A percentile compares a stretch with the other conserved stretches of the same genome.
phyloP scores from a whole-genome alignment of 768 basidiomycete species.

The Pholiota molesta region DNA sequence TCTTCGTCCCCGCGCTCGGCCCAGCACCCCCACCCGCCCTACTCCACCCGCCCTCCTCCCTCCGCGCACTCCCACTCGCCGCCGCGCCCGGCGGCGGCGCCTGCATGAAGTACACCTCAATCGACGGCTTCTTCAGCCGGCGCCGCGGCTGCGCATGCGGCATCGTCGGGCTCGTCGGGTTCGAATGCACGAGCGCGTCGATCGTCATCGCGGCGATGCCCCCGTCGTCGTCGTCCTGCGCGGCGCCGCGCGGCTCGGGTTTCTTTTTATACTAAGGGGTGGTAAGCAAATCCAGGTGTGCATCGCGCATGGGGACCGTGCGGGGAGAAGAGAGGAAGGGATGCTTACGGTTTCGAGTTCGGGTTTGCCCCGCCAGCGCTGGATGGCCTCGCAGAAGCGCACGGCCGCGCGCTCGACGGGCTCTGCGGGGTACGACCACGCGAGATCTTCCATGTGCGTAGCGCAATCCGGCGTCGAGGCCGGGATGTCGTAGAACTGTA shows the following conservation, averaged over 20 bases:
- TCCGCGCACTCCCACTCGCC: slow-evolving; percentile 1
- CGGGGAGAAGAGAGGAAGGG: slow-evolving; percentile 3
- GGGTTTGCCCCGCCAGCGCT: slow-evolving; percentile 83
- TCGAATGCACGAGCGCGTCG: slow-evolving; percentile 72
- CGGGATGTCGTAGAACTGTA: slow-evolving; percentile 84
- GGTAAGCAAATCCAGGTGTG: slow-evolving; percentile 28
- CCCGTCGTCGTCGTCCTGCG: slow-evolving; percentile 27
- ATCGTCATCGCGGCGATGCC: slow-evolving; percentile 52
- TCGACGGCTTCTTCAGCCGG: slow-evolving; percentile 39
- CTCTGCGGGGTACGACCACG: slow-evolving; percentile 81
- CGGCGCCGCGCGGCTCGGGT: slow-evolving; percentile 26
- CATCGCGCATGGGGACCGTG: slow-evolving; percentile 11
- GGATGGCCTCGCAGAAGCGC: slow-evolving; percentile 80
- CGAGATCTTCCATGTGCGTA: slow-evolving; percentile 78
- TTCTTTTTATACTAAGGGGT: slow-evolving; percentile 60
- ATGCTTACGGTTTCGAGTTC: slow-evolving; percentile 74
- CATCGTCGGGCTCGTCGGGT: slow-evolving; percentile 59
- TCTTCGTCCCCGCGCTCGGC: slow-evolving; percentile 17
- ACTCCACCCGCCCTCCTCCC: slow-evolving; percentile 4
- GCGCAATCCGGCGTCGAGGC: slow-evolving; percentile 71
- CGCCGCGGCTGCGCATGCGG: slow-evolving; percentile 24
- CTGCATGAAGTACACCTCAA: slow-evolving; percentile 50
- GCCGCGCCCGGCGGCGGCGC: slow-evolving; percentile 10
- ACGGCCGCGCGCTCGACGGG: slow-evolving; percentile 79
- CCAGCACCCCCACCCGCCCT: not conserved